Conservation (phyloP, 352 stramenopile species). For the Pythium volutum region DNA sequence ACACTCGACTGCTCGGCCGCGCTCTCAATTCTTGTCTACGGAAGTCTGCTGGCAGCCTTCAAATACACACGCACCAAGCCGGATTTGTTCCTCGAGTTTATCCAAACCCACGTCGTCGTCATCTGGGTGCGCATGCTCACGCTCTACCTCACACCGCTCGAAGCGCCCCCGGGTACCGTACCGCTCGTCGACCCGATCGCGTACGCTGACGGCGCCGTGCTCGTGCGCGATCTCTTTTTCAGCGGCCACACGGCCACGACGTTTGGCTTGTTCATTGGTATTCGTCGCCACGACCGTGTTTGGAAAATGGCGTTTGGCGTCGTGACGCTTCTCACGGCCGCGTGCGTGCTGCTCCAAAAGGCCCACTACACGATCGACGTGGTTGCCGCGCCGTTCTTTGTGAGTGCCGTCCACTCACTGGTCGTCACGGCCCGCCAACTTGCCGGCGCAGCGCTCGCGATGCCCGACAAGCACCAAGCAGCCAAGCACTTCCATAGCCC, state of each 20-base stretch:
- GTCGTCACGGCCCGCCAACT: conserved; percentile 10
- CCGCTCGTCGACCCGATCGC: conserved; percentile 35
- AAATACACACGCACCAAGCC: conserved; percentile 33
- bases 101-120: conserved; percentile 31
- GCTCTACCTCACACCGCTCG: conserved; percentile 34
- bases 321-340: conserved; percentile 24
- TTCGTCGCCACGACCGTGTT: conserved; percentile 23
- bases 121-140: conserved; percentile 38
- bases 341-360: conserved; percentile 33
- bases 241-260: conserved; percentile 36
- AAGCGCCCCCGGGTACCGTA: conserved; percentile 26
- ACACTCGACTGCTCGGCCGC: conserved; percentile 29
- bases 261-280: conserved; percentile 31
- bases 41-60: conserved; percentile 21
- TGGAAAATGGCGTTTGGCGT: conserved; percentile 30
- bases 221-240: conserved; percentile 41
- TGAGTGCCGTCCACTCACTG: conserved; percentile 30
- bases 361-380: conserved; percentile 39
- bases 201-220: conserved; percentile 23
- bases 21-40: conserved; percentile 34
- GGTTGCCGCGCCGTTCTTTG: conserved; percentile 37
- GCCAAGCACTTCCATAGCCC: neutral
- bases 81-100: conserved; percentile 33
- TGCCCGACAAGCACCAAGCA: conserved; percentile 2
- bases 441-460: conserved; percentile 1